These are phyloP conservation scores for Mycena alexandri DNA, from an alignment of 768 basidiomycete species.

Conservation along the genomic window DNA sequence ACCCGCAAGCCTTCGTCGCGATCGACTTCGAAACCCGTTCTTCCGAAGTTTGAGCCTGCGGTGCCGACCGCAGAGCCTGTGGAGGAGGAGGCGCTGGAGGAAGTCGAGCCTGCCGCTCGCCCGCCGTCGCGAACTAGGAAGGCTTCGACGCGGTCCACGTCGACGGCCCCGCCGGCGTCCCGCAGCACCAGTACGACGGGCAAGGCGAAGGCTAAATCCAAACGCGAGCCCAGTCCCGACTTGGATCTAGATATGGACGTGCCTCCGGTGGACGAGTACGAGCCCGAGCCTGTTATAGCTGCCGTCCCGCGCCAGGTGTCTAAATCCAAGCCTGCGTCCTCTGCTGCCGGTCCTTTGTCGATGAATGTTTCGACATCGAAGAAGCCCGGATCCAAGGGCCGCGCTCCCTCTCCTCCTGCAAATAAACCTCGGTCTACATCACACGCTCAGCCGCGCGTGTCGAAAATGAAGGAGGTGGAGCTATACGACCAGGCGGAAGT, in stretches of 20 bases:
- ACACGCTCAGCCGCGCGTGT: slow-evolving; percentile 11
- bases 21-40: slow-evolving; percentile 26
- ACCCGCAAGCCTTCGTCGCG: slow-evolving; percentile 31
- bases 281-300: slow-evolving; percentile 9
- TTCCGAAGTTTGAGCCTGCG: slow-evolving; percentile 24
- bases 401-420: slow-evolving; percentile 1
- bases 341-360: slow-evolving; percentile 12
- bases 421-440: slow-evolving; percentile 23
- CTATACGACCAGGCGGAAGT: slow-evolving; percentile 8
- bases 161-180: slow-evolving; percentile 19
- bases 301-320: slow-evolving; percentile 9
- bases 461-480: slow-evolving; percentile 7
- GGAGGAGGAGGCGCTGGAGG: slow-evolving; percentile 28
- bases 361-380: slow-evolving; percentile 9
- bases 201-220: slow-evolving; percentile 28
- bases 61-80: slow-evolving; percentile 8
- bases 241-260: slow-evolving; percentile 2
- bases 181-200: slow-evolving; percentile 29
- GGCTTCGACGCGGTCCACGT: slow-evolving; percentile 24
- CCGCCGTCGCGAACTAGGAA: slow-evolving; percentile 24
- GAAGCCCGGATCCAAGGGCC: slow-evolving; percentile 16
- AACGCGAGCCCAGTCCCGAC: slow-evolving; percentile 25
- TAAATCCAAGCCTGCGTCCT: slow-evolving; percentile 22
- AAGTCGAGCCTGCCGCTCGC: slow-evolving; percentile 12
- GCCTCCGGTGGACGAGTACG: slow-evolving; percentile 5